phyloP scores from a whole-genome alignment of 2,329 filamentous ascomycete genomes.

The Epichloe sp. region DNA sequence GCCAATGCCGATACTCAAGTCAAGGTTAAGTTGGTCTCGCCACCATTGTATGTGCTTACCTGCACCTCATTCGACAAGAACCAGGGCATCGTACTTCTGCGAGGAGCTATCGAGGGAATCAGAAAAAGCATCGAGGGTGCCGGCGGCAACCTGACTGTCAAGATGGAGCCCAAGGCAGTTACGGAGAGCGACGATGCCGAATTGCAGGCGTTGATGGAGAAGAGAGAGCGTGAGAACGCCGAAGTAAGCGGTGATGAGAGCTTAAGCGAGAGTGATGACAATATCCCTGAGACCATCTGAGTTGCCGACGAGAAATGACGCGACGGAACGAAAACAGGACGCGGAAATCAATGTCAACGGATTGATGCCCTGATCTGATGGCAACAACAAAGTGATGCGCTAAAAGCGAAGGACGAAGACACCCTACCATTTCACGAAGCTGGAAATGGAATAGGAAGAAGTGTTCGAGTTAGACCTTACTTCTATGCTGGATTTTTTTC shows the following conservation, averaged over 20 bases:
- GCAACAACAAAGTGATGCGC: background rate
- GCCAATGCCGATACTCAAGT: conserved; percentile 62
- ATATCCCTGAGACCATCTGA: conserved; percentile 33
- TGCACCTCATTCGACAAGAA: conserved; percentile 92
- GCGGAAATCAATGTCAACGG: background rate
- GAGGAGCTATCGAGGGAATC: conserved; percentile 83
- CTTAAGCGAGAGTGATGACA: conserved; percentile 88
- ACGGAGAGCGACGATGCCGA: conserved; percentile 98
- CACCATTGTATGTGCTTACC: conserved; percentile 90
- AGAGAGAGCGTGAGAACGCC: conserved; percentile 93
- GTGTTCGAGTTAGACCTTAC: background rate
- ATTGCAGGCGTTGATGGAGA: conserved; percentile 96
- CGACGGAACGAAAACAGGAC: background rate
- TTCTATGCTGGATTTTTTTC: background rate
- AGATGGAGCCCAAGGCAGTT: conserved; percentile 99
- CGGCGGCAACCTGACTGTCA: conserved; percentile 72
- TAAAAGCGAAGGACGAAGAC: background rate
- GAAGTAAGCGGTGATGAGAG: conserved; percentile 97
- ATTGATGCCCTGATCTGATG: background rate
- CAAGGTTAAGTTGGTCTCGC: conserved; percentile 97
- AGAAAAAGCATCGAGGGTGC: conserved; percentile 63
- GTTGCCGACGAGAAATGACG: background rate
- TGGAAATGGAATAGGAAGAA: background rate
- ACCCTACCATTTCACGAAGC: background rate
- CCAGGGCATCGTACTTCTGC: conserved; percentile 68